These are phyloP conservation scores for Wickerhamomyces alni DNA, from an alignment of 805 yeast species.

Conservation along the genomic window DNA sequence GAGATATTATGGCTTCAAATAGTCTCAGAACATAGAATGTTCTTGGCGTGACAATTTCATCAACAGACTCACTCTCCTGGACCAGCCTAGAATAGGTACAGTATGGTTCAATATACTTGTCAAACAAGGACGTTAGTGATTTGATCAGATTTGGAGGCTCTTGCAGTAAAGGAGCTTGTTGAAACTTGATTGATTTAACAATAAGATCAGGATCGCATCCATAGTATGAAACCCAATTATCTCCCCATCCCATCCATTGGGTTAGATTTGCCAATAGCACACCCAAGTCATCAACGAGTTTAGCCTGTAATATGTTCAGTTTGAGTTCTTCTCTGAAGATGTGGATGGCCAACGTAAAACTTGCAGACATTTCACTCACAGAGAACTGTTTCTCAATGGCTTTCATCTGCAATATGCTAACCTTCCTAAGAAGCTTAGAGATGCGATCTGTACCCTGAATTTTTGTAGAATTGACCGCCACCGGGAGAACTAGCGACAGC, in stretches of 20 bases:
- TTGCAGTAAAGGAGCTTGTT: constrained; percentile 30
- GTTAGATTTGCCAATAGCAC: constrained; percentile 54
- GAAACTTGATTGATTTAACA: constrained; percentile 35
- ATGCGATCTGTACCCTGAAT: constrained; percentile 9
- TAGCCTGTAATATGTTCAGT: constrained; percentile 42
- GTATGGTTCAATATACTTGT: constrained; percentile 42
- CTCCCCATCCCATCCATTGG: constrained; percentile 71
- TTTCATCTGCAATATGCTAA: constrained; percentile 12
- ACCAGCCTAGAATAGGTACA: constrained; percentile 62
- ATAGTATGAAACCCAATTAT: constrained; percentile 57
- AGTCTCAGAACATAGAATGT: constrained; percentile 52
- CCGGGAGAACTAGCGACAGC: constrained; percentile 44
- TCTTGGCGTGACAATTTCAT: constrained; percentile 58
- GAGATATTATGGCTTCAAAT: constrained; percentile 57
- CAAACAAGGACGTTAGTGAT: constrained; percentile 48
- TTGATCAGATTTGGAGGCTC: constrained; percentile 57
- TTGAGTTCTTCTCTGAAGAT: constrained; percentile 69
- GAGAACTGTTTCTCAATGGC: constrained; percentile 26
- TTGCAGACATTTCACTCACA: constrained; percentile 52
- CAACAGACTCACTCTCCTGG: constrained; percentile 55
- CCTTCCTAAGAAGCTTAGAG: constrained; percentile 7
- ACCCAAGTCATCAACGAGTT: constrained; percentile 38
- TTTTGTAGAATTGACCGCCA: constrained; percentile 24
- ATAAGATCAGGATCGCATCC: constrained; percentile 26
- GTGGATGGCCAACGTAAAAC: constrained; percentile 64